Evolutionary conservation across 2,329 filamentous ascomycete species (phyloP), one percentile per base, ranked within the genome.

Genomic region (Aureobasidium subglaciale): DNA sequence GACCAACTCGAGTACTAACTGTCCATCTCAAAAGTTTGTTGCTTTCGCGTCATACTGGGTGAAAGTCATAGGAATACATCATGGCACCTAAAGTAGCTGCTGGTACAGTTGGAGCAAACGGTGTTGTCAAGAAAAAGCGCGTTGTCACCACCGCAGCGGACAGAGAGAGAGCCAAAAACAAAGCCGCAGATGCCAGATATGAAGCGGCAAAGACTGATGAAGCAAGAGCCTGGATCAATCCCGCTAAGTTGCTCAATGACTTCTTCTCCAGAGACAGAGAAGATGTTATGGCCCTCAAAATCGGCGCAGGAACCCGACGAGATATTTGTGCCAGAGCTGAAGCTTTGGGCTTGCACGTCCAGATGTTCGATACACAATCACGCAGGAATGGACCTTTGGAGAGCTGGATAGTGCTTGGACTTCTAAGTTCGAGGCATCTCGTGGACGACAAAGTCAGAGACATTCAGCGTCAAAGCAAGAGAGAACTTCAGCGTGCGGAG

Each of bases 151-250:
- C 50, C 13, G 50, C 50, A 9, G 50, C 37, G 34, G 50, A 54
- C 25, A 32, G 50, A 25, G 50, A 54, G n/a, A 54, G 30, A 7
- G 29, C 29, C 13, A 42, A 38, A 20, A n/a, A 43, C 15, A 54
- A 32, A 5, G 38, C 38, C 16, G 50, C 42, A 20, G 50, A 54
- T 6, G 10, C 25, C 11, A 42, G 38, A 13, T 54, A 38, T 37
- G 34, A 35, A 15, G 50, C 50, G 8, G 50, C 50, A 25, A 54
- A 43, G 35, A 54, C 50, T 2, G 27, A 37, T 1, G 50, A 54
- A 27, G 50, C 50, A 54, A 54, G 43, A 38, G 50, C 50, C 22
- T 54, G 50, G 50, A 43, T 54, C 20, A 54, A 54, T 18, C 43
- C 50, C 15, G 25, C 50, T 15, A 42, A 38, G 20, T 16, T 54